These are phyloP conservation scores for Xanthoconium separans DNA, from an alignment of 1,284 basidiomycete species.

Conservation along the genomic window DNA sequence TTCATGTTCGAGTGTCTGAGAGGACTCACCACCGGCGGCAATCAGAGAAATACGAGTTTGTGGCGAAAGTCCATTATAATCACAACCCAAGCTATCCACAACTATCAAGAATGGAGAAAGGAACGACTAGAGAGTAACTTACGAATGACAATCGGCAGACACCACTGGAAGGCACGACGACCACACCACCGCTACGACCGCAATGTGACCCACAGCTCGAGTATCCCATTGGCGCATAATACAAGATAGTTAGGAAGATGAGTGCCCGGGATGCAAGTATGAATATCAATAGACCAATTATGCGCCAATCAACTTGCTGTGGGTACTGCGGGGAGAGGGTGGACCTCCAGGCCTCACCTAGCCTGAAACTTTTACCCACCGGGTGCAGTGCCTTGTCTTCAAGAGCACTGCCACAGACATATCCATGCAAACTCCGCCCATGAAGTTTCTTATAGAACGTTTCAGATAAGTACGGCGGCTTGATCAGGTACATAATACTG, in stretches of 20 bases:
- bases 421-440: no score
- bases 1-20: not conserved
- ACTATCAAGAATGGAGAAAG: not conserved
- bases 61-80: not conserved
- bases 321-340: not conserved
- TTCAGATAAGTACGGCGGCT: no score
- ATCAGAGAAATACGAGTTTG: not conserved
- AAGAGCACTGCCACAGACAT: no score
- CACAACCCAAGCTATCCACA: constrained; percentile 7
- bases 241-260: not conserved
- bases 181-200: not conserved
- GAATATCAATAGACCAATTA: not conserved
- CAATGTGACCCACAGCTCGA: not conserved
- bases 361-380: no score
- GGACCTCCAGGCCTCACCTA: not conserved
- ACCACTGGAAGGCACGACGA: constrained; percentile 9
- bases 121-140: not conserved
- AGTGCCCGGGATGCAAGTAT: not conserved
- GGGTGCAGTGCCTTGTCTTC: no score
- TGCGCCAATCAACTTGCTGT: not conserved
- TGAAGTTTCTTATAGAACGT: no score
- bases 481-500: no score
- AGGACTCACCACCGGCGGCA: constrained; percentile 12
- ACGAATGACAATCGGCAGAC: constrained; percentile 16
- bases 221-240: constrained; percentile 5